Percentiles rank a stretch among this genome's conserved stretches.
These are phyloP conservation scores for Aspergillus sclerotioniger DNA, from an alignment of 495 filamentous ascomycete genomes.

Conservation along the genomic window DNA sequence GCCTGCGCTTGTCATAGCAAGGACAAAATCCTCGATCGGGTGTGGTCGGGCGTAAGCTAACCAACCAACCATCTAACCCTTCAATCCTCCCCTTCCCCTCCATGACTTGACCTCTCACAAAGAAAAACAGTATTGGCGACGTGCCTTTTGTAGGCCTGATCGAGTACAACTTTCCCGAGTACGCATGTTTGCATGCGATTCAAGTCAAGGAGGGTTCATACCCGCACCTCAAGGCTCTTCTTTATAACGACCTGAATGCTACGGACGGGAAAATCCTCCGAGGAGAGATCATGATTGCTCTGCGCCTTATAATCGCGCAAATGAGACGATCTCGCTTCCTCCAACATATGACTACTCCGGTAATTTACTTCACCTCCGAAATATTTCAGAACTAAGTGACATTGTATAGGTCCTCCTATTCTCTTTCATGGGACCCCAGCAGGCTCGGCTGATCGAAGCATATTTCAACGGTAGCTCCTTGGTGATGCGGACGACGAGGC, in stretches of 20 bases:
- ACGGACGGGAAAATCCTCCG: constrained; percentile 8
- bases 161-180: neutral
- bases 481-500: constrained; percentile 10
- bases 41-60: neutral
- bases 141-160: neutral
- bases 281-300: constrained; percentile 9
- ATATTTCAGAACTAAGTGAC: neutral
- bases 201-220: neutral
- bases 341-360: constrained; percentile 9
- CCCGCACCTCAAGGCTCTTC: constrained; percentile 9
- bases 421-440: constrained; percentile 18
- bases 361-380: neutral
- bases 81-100: neutral
- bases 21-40: no score
- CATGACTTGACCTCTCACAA: neutral
- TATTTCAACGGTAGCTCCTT: constrained; percentile 11
- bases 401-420: constrained; percentile 9
- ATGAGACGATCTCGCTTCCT: constrained; percentile 8
- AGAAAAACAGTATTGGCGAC: neutral
- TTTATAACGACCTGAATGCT: constrained; percentile 14
- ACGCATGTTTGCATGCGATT: no score
- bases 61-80: neutral
- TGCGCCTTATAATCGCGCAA: constrained; percentile 12
- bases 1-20: neutral
- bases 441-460: constrained; percentile 14